Percentiles rank a stretch among this genome's conserved stretches.
phyloP scores from a whole-genome alignment of 306 rosid genomes.

The Boehmeria nivea region DNA sequence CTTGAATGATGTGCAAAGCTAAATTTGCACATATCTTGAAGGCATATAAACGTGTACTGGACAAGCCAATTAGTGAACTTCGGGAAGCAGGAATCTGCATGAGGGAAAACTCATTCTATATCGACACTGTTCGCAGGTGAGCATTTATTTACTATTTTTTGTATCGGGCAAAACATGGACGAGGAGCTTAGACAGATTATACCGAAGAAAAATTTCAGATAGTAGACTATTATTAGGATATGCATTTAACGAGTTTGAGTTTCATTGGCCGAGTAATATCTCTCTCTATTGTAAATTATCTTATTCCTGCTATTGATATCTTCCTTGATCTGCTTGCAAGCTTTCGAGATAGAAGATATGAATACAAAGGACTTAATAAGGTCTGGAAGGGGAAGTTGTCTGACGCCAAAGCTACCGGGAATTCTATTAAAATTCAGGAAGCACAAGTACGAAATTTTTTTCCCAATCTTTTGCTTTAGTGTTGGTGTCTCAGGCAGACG shows the following conservation, averaged over 20 bases:
- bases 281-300: conserved; percentile 19
- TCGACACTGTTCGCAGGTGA: conserved; percentile 98
- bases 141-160: conserved; percentile 4
- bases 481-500: too few relatives aligned
- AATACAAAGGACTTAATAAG: conserved; percentile 95
- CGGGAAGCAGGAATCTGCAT: conserved; percentile 98
- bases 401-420: conserved; percentile 87
- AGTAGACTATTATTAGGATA: neutral
- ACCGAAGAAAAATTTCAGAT: neutral
- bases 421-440: conserved; percentile 85
- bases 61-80: conserved; percentile 82
- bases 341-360: conserved; percentile 97
- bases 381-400: conserved; percentile 93
- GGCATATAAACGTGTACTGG: conserved; percentile 93
- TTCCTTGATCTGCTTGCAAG: conserved; percentile 44
- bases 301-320: conserved; percentile 22
- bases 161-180: neutral
- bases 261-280: neutral
- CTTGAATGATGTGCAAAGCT: conserved; percentile 28
- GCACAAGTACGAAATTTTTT: conserved; percentile 65
- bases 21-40: conserved; percentile 32
- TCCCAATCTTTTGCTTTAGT: neutral
- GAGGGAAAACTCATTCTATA: conserved; percentile 98
- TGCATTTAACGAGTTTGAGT: neutral
- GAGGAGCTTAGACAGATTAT: neutral